Evolutionary conservation across 345 rosid species (phyloP), one percentile per base, ranked within the genome.

Genomic region (Euclidium syriacum): DNA sequence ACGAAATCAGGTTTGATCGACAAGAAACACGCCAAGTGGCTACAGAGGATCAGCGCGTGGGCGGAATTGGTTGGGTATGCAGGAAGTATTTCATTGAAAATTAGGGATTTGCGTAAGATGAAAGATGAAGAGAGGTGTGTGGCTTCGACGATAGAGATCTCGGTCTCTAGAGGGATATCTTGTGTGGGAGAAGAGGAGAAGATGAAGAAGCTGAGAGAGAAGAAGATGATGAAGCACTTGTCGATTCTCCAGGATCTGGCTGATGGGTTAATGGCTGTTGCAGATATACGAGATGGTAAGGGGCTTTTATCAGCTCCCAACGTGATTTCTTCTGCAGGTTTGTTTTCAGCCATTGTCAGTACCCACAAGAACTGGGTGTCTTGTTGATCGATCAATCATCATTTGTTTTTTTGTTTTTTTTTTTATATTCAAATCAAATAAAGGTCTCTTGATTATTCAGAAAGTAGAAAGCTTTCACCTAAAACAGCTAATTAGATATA

Each of bases 341-440:
- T 89, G 60, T 59, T 86, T 18, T 92, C 98, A 6, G 98, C 98
- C 7, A 24, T 92, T 22, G 76, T 92, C 30, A 89, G 96, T 73
- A 87, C 96, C 33, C 91, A 81, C 65, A 92, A 92, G 81, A 89
- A 86, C 25, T 89, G 98, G 98, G 63, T 79, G 3, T 88, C 96
- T 73, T 86, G 96, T 73, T 84, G 75, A 85, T 48, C 36, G 58
- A 12, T 52, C 29, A 11, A 18, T 55, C 41, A 32, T 22, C n/a
- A 10, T 48, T 29, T 1, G 1, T 22, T n/a, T n/a, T n/a, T n/a
- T n/a, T n/a, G n/a, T n/a, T n/a, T n/a, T n/a, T n/a, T n/a, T n/a
- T n/a, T n/a, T 4, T 33, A 1, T 2, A 16, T 36, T 44, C 3
- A 4, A 11, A 14, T 40, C 51, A 15, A 68, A 68, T 34, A 60